phyloP scores from a whole-genome alignment of 352 stramenopile species.

The Phytopythium boreale region DNA sequence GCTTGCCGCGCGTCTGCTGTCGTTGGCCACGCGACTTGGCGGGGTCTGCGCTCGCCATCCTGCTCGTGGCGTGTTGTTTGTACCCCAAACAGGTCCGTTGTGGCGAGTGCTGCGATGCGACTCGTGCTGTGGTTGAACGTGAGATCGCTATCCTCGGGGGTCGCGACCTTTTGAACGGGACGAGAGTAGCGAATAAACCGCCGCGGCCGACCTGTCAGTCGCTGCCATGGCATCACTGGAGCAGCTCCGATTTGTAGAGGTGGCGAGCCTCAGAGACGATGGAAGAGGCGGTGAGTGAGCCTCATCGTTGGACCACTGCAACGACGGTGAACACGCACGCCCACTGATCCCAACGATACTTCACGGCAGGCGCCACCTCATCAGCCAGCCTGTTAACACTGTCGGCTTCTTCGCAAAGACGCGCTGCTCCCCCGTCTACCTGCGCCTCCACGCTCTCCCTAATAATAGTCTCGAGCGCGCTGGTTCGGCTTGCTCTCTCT shows the following conservation, averaged over 20 bases:
- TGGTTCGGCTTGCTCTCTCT: no score
- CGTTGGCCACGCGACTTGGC: not conserved
- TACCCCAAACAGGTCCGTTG: not conserved
- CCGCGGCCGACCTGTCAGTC: not conserved
- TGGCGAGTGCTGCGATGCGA: not conserved
- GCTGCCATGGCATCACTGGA: not conserved
- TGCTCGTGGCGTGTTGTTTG: not conserved
- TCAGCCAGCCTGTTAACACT: no score
- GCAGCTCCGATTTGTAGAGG: no score
- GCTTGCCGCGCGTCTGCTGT: conserved; percentile 7
- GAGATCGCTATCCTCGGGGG: not conserved
- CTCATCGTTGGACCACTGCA: no score
- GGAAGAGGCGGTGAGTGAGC: not conserved
- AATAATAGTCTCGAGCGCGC: not conserved
- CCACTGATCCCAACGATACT: no score
- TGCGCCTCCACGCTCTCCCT: not conserved
- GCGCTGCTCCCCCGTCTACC: no score
- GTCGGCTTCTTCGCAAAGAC: no score
- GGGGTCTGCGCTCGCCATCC: not conserved
- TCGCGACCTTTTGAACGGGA: not conserved
- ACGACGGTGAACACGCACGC: no score
- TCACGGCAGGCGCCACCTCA: no score
- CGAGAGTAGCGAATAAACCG: not conserved
- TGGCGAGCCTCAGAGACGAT: not conserved
- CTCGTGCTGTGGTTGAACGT: not conserved